phyloP scores from a whole-genome alignment of 192 early-diverging fungal genomes.

The Coemansia sp. region DNA sequence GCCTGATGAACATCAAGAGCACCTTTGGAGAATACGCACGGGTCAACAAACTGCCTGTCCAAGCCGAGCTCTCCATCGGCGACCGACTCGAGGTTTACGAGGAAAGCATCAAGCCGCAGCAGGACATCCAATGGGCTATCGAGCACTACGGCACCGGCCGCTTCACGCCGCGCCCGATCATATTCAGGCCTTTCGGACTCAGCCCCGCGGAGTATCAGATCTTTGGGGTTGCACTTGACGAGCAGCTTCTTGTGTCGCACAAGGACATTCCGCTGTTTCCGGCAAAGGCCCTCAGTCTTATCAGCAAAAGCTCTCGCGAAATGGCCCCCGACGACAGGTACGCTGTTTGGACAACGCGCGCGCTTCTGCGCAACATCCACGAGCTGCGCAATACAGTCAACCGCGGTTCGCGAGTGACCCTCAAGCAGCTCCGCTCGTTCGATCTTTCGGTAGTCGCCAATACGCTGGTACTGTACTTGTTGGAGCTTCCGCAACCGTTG shows the following conservation, averaged over 20 bases:
- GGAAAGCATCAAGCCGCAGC: conserved; percentile 75
- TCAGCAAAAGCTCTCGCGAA: conserved; percentile 56
- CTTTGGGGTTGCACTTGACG: conserved; percentile 75
- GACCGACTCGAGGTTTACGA: conserved; percentile 65
- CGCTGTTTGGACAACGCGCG: conserved; percentile 64
- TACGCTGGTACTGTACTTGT: conserved; percentile 66
- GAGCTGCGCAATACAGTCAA: conserved; percentile 68
- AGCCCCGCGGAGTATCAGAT: conserved; percentile 75
- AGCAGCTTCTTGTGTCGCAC: conserved; percentile 62
- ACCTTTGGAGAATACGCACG: conserved; percentile 43
- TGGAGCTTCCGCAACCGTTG: conserved; percentile 71
- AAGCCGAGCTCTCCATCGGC: conserved; percentile 43
- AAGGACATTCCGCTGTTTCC: conserved; percentile 67
- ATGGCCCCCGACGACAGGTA: conserved; percentile 56
- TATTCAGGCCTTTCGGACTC: conserved; percentile 71
- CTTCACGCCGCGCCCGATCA: conserved; percentile 69
- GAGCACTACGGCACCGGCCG: conserved; percentile 72
- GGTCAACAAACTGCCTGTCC: conserved; percentile 38
- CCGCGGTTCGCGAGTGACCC: conserved; percentile 58
- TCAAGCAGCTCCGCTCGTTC: conserved; percentile 59
- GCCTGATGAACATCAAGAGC: conserved; percentile 57
- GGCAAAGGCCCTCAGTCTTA: conserved; percentile 60
- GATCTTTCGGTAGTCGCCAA: conserved; percentile 64
- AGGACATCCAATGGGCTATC: conserved; percentile 77
- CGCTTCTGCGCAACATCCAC: conserved; percentile 63